phyloP scores from a whole-genome alignment of 441 rosid genomes.

The Corymbia calophylla region DNA sequence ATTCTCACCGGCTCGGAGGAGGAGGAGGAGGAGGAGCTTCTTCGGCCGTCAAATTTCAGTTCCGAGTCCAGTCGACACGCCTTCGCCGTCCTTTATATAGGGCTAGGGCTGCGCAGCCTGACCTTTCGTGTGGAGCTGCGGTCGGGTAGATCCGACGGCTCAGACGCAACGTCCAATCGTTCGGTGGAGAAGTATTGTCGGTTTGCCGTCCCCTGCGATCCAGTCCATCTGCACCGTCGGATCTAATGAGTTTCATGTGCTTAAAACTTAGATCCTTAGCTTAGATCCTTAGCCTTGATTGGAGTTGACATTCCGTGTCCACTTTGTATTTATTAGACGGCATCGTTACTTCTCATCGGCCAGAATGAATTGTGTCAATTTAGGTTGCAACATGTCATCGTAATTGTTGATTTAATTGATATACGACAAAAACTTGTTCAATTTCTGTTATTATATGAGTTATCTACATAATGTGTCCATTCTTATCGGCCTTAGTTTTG shows the following conservation, averaged over 20 bases:
- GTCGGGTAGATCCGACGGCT: neutral
- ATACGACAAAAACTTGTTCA: no score
- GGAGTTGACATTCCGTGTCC: neutral
- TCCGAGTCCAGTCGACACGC: fast-evolving
- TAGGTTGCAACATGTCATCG: no score
- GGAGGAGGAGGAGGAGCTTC: neutral
- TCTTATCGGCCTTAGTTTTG: fast-evolving
- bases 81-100: neutral
- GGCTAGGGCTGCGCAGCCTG: neutral
- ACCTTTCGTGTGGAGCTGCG: fast-evolving
- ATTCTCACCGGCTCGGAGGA: neutral
- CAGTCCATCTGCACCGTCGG: neutral
- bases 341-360: neutral
- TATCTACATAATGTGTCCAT: fast-evolving
- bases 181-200: fast-evolving
- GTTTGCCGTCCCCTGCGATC: neutral
- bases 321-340: neutral
- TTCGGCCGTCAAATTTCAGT: fast-evolving
- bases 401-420: no score
- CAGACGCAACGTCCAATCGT: neutral
- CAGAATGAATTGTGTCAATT: neutral
- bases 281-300: neutral
- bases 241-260: neutral
- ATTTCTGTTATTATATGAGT: no score
- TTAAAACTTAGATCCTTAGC: neutral